These are phyloP conservation scores for Diutina sp. DNA, from an alignment of 1,139 yeast genomes.

Conservation along the genomic window DNA sequence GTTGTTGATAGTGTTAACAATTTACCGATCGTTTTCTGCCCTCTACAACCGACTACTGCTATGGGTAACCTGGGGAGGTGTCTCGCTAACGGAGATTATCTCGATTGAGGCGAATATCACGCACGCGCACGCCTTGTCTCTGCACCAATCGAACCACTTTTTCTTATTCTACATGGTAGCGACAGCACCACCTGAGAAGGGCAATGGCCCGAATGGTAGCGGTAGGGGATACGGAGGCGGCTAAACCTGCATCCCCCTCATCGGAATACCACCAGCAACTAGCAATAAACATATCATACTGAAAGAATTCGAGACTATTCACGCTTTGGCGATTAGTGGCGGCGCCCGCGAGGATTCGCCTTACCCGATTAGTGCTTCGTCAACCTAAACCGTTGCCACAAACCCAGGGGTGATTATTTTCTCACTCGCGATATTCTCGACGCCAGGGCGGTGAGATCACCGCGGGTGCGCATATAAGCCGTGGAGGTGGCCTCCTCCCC, in stretches of 20 bases:
- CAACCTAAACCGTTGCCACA: background rate
- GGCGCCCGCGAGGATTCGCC: background rate
- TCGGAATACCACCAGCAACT: too few species aligned
- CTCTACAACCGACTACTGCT: background rate
- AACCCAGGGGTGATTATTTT: background rate
- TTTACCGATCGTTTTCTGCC: too few species aligned
- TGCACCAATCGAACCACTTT: background rate
- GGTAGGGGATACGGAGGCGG: too few species aligned
- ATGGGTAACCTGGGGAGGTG: background rate
- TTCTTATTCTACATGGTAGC: too few species aligned
- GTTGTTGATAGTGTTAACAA: too few species aligned
- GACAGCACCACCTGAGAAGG: too few species aligned
- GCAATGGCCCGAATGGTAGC: too few species aligned
- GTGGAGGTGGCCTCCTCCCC: background rate
- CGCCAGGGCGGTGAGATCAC: background rate
- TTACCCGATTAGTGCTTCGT: background rate
- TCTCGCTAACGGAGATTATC: background rate
- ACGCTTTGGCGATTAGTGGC: too few species aligned
- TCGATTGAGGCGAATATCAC: background rate
- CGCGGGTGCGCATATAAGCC: background rate
- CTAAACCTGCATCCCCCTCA: too few species aligned
- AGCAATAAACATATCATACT: too few species aligned
- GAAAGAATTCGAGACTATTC: too few species aligned
- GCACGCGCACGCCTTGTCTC: background rate
- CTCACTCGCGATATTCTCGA: background rate